A percentile compares a stretch with the other conserved stretches of the same genome.
These are phyloP conservation scores for Fusarium aywerte DNA, from an alignment of 2,329 filamentous ascomycete genomes.

Conservation along the genomic window DNA sequence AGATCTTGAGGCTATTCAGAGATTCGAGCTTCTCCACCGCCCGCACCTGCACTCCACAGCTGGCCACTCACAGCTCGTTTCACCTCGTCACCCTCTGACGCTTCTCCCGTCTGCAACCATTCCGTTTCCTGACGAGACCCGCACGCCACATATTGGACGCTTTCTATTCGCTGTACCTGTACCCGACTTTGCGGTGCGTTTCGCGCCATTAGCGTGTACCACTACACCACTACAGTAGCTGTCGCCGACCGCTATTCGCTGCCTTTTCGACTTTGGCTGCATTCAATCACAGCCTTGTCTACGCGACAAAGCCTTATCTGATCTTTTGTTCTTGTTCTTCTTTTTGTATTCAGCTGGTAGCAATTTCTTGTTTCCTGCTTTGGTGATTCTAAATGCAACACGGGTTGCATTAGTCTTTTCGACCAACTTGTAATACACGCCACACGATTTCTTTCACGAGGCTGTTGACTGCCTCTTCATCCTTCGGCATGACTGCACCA, in stretches of 20 bases:
- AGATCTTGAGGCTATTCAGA: slow-evolving; percentile 57
- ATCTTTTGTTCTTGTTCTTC: slow-evolving; percentile 11
- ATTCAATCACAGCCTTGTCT: slow-evolving; percentile 39
- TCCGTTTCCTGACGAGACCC: slow-evolving; percentile 37
- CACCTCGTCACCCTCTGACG: slow-evolving; percentile 38
- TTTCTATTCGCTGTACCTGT: slow-evolving; percentile 40
- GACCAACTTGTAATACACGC: slow-evolving; percentile 17
- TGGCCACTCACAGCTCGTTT: slow-evolving; percentile 44
- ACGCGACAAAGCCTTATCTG: slow-evolving; percentile 34
- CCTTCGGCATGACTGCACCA: slow-evolving; percentile 45
- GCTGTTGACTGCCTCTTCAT: slow-evolving; percentile 14
- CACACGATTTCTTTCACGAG: background rate
- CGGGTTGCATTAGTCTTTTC: slow-evolving; percentile 1
- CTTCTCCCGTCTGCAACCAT: slow-evolving; percentile 40
- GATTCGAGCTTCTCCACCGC: slow-evolving; percentile 41
- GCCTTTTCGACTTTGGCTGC: slow-evolving; percentile 23
- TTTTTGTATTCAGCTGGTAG: background rate
- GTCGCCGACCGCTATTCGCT: slow-evolving; percentile 35
- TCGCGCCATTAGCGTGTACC: slow-evolving; percentile 36
- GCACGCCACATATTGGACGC: slow-evolving; percentile 17
- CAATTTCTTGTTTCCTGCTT: slow-evolving; percentile 3
- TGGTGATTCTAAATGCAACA: slow-evolving; percentile 10
- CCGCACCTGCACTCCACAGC: slow-evolving; percentile 35
- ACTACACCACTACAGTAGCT: slow-evolving; percentile 22
- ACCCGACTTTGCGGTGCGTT: slow-evolving; percentile 33